Conservation (phyloP, 2,329 filamentous ascomycete genomes). For the Pyrenochaeta sp. region DNA sequence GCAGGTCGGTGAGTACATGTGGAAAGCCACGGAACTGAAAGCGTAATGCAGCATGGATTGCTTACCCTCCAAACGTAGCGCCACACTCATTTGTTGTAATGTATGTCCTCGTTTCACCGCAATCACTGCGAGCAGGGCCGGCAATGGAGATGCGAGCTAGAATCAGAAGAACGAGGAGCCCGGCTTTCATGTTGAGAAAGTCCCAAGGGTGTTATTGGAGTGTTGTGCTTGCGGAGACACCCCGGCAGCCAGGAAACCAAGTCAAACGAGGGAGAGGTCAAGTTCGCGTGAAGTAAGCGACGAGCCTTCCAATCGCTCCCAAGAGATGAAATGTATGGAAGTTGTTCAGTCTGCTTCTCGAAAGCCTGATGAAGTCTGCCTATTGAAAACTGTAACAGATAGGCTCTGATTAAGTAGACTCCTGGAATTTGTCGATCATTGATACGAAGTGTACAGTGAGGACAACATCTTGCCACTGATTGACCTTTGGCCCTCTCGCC, state of each 20-base stretch:
- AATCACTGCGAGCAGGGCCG: conserved; percentile 23
- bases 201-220: neutral
- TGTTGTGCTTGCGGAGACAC: neutral
- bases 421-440: too few relatives aligned
- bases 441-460: too few relatives aligned
- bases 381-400: too few relatives aligned
- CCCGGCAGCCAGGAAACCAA: neutral
- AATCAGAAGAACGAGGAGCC: conserved; percentile 4
- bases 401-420: too few relatives aligned
- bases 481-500: too few relatives aligned
- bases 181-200: conserved; percentile 11
- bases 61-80: conserved; percentile 28
- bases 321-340: too few relatives aligned
- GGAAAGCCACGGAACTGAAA: neutral
- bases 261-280: too few relatives aligned
- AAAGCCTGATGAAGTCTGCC: too few relatives aligned
- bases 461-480: too few relatives aligned
- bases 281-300: too few relatives aligned
- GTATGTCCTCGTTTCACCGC: conserved; percentile 25
- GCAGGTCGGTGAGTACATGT: neutral
- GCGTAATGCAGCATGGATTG: neutral
- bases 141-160: conserved; percentile 11
- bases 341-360: too few relatives aligned
- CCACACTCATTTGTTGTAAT: conserved; percentile 27
- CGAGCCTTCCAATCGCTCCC: too few relatives aligned